Base-by-base conservation (phyloP, 495 filamentous ascomycete species). In the Lasiosphaeriaceae sp. region DNA sequence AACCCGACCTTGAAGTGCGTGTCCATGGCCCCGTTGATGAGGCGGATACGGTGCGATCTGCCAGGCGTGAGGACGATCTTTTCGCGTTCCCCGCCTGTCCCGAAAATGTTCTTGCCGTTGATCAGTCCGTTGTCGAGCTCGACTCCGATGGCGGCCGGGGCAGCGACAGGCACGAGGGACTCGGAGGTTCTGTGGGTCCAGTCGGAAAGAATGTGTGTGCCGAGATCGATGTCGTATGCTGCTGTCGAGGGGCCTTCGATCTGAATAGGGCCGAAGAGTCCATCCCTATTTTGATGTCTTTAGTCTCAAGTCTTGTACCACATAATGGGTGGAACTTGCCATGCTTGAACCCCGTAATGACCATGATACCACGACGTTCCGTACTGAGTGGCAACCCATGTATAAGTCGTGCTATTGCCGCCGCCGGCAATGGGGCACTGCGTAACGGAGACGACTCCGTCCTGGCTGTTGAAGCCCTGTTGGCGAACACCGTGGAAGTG, bases 401-500 rank as follows among this genome's bases (percentile, higher is more conserved):
- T 69, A 60, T 79, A 78, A 1, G 70, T 78, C 54, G 74, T 75
- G 9, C 53, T 65, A 2, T 58, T 58, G 3, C 71, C 70, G 4
- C 41, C 41, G 1, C 80, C 80, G 5, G 74, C 66, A 41, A 80
- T 74, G 0, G 78, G 80, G 56, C 79, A 81, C 58, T 82, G 76
- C 8, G 72, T 69, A 9, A 82, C 71, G 3, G 74, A 73, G 17
- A 72, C 74, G 43, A 78, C 74, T 22, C 81, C 81, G 50, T 73
- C 70, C 11, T 61, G 39, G 50, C 58, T 61, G 58, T 73, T 73
- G 45, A 47, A 66, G 57, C 69, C 63, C 29, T 71, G 49, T 59
- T 74, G 71, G 0, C 68, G 59, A 2, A 84, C 61, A 23, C 81
- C 82, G 62, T 85, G 82, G 69, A 77, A 83, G 65, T 85, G 82